Base-by-base conservation (phyloP, 2,329 filamentous ascomycete species). In the Pseudopithomyces chartarum region DNA sequence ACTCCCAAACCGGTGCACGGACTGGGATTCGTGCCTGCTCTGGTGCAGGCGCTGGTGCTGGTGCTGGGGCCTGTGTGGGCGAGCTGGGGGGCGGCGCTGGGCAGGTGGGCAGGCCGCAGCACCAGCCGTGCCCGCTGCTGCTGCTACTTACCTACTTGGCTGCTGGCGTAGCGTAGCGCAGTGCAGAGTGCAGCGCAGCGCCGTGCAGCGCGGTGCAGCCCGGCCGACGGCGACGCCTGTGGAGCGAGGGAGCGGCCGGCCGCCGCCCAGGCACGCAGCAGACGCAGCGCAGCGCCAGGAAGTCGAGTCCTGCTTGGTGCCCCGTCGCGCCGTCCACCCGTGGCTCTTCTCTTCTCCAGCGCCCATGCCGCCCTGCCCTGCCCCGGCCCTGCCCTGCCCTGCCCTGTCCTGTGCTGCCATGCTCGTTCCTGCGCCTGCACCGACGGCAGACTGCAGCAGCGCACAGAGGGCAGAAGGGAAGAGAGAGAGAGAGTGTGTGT, bases 51-150 rank as follows among this genome's bases (percentile, higher is more conserved):
- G 26, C 26, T 29, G 26, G 26, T 29, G 52, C 52, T 38, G 36
- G 20, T 29, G 52, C 52, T 38, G 36, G 20, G 33, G 40, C 22
- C 46, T 46, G 48, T 61, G 65, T 64, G 64, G 58, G 59, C 64
- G 59, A 58, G 58, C 53, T 61, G 64, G 65, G 64, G 65, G 60
- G 66, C 60, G 59, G 4, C 15, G 38, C 15, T 17, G 17, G 38
- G 12, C 34, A 36, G 34, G 58, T 62, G 59, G 61, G 62, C 62
- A 55, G 58, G 56, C 58, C 57, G 60, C 53, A 54, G 53, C 51
- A 33, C 34, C 33, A 40, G 49, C 43, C 51, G 58, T 65, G 65
- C 36, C 23, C 49, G 40, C 26, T 36, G n/a, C n/a, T n/a, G n/a
- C n/a, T n/a, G n/a, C n/a, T n/a, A n/a, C n/a, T n/a, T n/a, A 29